These are phyloP conservation scores for Ichthyophthirius multifiliis DNA, from an alignment of 169 alveolate species.

Conservation along the genomic window DNA sequence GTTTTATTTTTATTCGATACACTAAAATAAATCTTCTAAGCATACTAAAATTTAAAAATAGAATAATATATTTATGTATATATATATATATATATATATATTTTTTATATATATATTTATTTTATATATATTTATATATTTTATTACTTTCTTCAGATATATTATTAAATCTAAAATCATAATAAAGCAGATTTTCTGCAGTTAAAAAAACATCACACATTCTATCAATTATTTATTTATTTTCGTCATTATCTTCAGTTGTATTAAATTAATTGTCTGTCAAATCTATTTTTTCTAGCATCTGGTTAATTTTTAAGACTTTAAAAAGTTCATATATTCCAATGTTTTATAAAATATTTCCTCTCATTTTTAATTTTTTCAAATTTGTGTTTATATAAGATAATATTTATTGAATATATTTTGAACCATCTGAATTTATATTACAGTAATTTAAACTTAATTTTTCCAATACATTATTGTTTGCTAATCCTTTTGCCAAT, in stretches of 20 bases:
- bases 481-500: conserved; percentile 9
- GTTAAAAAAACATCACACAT: conserved; percentile 7
- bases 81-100: no score
- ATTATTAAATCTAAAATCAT: conserved; percentile 31
- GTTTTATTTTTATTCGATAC: no score
- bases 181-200: conserved; percentile 16
- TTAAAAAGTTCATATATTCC: conserved; percentile 31
- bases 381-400: conserved; percentile 24
- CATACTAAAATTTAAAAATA: no score
- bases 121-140: no score
- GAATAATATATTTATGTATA: no score
- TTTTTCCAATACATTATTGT: conserved; percentile 21
- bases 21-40: no score
- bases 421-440: conserved; percentile 25
- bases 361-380: conserved; percentile 23
- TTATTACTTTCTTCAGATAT: conserved; percentile 17
- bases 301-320: conserved; percentile 24
- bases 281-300: conserved; percentile 27
- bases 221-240: not conserved
- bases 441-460: conserved; percentile 29
- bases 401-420: conserved; percentile 17
- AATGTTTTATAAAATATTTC: conserved; percentile 24
- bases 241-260: not conserved
- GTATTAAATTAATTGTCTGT: conserved; percentile 31
- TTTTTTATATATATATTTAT: no score